These are phyloP conservation scores for Phytophthora boehmeriae DNA, from an alignment of 352 stramenopile genomes.

Conservation along the genomic window DNA sequence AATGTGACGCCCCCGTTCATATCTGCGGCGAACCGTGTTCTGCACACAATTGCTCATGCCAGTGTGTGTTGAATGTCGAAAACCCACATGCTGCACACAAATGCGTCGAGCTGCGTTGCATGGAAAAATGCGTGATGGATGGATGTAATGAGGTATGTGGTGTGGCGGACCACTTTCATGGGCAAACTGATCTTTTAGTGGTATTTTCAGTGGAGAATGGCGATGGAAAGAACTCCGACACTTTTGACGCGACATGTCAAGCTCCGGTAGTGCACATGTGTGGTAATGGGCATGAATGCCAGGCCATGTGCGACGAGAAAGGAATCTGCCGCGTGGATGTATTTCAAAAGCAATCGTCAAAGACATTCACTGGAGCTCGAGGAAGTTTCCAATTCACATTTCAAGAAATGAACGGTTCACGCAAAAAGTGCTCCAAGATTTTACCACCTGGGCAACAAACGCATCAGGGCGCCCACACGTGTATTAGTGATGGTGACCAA, in stretches of 20 bases:
- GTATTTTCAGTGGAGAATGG: conserved; percentile 56
- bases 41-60: conserved; percentile 41
- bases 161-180: conserved; percentile 71
- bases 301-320: conserved; percentile 54
- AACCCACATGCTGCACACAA: conserved; percentile 60
- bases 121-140: conserved; percentile 63
- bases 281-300: conserved; percentile 54
- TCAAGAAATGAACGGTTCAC: conserved; percentile 82
- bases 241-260: conserved; percentile 48
- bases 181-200: conserved; percentile 46
- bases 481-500: conserved; percentile 27
- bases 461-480: conserved; percentile 57
- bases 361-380: conserved; percentile 64
- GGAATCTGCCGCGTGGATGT: conserved; percentile 77
- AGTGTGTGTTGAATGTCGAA: conserved; percentile 62
- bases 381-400: conserved; percentile 72
- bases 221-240: conserved; percentile 34
- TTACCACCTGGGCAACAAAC: conserved; percentile 47
- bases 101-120: conserved; percentile 63
- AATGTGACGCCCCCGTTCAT: conserved; percentile 61
- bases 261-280: conserved; percentile 70
- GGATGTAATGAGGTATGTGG: conserved; percentile 60
- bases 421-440: conserved; percentile 60
- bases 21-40: conserved; percentile 62
- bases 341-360: conserved; percentile 69